Percentiles rank a stretch among this genome's conserved stretches.
These are phyloP conservation scores for Hypoxylon sp. DNA, from an alignment of 2,329 filamentous ascomycete species.

Conservation along the genomic window DNA sequence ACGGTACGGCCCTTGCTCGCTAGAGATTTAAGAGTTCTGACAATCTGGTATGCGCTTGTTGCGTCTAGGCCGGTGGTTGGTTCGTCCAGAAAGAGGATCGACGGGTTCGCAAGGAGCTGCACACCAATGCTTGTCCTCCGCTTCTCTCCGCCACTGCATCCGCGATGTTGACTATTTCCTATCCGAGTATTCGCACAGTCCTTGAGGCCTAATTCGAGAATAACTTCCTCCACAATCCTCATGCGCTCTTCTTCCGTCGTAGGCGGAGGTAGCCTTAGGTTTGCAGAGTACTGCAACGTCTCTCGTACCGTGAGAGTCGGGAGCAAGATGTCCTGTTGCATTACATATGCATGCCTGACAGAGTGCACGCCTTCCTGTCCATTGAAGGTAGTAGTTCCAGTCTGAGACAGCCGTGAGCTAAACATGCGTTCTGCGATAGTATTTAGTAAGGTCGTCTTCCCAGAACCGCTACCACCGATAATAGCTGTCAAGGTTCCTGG, in stretches of 20 bases:
- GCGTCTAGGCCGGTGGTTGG: slow-evolving; percentile 84
- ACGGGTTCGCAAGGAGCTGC: slow-evolving; percentile 83
- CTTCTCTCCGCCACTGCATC: slow-evolving; percentile 85
- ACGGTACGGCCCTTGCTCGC: slow-evolving; percentile 78
- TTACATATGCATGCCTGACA: slow-evolving; percentile 77
- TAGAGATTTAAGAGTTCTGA: slow-evolving; percentile 77
- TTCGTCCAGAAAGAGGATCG: slow-evolving; percentile 83
- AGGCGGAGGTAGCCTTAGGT: slow-evolving; percentile 76
- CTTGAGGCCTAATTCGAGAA: slow-evolving; percentile 80
- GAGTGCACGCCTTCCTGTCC: slow-evolving; percentile 66
- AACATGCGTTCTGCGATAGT: slow-evolving; percentile 78
- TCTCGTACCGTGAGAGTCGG: slow-evolving; percentile 82
- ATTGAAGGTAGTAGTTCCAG: slow-evolving; percentile 75
- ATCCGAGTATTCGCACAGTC: slow-evolving; percentile 83
- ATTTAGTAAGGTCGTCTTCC: slow-evolving; percentile 81
- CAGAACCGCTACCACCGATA: slow-evolving; percentile 80
- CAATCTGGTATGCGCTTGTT: slow-evolving; percentile 80
- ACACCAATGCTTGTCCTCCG: slow-evolving; percentile 82
- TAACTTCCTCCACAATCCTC: slow-evolving; percentile 80
- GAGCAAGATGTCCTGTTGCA: slow-evolving; percentile 82
- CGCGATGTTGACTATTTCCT: slow-evolving; percentile 78
- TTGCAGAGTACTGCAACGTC: slow-evolving; percentile 80
- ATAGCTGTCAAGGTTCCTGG: slow-evolving; percentile 81
- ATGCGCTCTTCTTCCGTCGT: slow-evolving; percentile 71
- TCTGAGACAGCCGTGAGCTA: slow-evolving; percentile 65